Evolutionary conservation across 371 early-diverging fungal species (phyloP), one percentile per base, ranked within the genome.

Genomic region (Haplosporangium sp.): DNA sequence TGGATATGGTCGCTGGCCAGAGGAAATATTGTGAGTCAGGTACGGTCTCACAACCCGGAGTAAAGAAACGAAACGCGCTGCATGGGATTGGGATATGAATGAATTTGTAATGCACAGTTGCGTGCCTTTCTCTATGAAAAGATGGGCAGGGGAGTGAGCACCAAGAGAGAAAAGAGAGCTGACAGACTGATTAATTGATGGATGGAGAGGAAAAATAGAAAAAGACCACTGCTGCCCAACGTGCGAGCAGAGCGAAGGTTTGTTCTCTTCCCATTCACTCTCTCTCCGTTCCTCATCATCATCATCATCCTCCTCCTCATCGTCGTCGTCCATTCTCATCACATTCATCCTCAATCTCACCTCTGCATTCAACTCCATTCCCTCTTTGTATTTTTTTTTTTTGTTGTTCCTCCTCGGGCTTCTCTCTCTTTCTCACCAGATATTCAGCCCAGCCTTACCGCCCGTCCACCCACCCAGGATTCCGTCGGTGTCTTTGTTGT

Each of bases 221-320:
- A 23, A 55, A 37, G 42, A 20, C 8, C 11, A 14, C 18, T 10
- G 11, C 6, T 36, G 16, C 11, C 59, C 23, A 38, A n/a, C 8
- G 6, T 11, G 16, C 18, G 41, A 23, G 18, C 37, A 23, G 13
- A 7, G 38, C 10, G 41, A 56, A 40, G 56, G 56, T 41, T 48
- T 38, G 36, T 38, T 64, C 56, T 55, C 56, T 55, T 55, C 56
- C 64, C 14, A 42, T 45, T 40, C 38, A 38, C 59, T 20, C 40
- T n/a, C 18, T 4, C 18, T 50, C 20, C 18, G 8, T 6, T 50
- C 20, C n/a, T 9, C 42, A 53, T 21, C 45, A 41, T 48, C 12
- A 38, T 41, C 52, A 48, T 48, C 40, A 50, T 18, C 20, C 41
- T 18, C 46, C 13, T 36, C 36, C 36, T 21, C 37, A 37, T 54